Evolutionary conservation across 176 grass and related monocot species (phyloP).

Genomic region (Aegilops bicornis): DNA sequence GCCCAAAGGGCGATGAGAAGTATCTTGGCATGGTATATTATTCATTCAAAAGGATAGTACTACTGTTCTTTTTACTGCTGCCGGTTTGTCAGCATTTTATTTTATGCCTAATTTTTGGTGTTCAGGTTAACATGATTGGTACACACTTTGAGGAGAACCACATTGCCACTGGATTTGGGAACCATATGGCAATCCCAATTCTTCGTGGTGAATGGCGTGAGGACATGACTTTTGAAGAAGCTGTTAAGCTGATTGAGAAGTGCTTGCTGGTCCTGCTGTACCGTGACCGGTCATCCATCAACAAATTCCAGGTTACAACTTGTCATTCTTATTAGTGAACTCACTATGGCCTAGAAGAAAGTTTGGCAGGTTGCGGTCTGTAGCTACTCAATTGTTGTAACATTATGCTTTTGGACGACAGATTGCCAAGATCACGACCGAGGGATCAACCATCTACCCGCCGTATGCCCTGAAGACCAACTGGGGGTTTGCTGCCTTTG

Average conservation of each 20-base stretch:
- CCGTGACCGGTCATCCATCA: constrained; percentile 94
- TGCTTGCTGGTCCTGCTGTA: constrained; percentile 94
- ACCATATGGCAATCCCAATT: constrained; percentile 91
- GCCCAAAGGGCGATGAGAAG: constrained; percentile 75
- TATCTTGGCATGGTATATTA: constrained; percentile 90
- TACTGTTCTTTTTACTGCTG: background rate
- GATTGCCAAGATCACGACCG: constrained; percentile 88
- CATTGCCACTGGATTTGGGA: constrained; percentile 98
- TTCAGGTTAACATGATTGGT: constrained; percentile 96
- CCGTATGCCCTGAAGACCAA: constrained; percentile 87
- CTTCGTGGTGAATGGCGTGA: constrained; percentile 92
- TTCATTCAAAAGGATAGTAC: background rate
- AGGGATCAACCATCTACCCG: constrained; percentile 79
- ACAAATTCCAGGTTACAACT: constrained; percentile 91
- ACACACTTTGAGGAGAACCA: constrained; percentile 98
- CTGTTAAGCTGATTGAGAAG: constrained; percentile 97
- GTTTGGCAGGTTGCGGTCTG: background rate
- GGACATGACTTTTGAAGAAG: constrained; percentile 96
- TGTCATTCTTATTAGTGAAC: background rate
- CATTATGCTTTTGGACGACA: constrained; percentile 2
- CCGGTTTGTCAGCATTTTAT: constrained; percentile 13
- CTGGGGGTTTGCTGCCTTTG: constrained; percentile 83
- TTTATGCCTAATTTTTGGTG: background rate
- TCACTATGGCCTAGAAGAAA: background rate
- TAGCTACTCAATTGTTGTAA: background rate